A percentile compares a stretch with the other conserved stretches of the same genome.
phyloP scores from a whole-genome alignment of 441 rosid species.

The Geranium incanum region DNA sequence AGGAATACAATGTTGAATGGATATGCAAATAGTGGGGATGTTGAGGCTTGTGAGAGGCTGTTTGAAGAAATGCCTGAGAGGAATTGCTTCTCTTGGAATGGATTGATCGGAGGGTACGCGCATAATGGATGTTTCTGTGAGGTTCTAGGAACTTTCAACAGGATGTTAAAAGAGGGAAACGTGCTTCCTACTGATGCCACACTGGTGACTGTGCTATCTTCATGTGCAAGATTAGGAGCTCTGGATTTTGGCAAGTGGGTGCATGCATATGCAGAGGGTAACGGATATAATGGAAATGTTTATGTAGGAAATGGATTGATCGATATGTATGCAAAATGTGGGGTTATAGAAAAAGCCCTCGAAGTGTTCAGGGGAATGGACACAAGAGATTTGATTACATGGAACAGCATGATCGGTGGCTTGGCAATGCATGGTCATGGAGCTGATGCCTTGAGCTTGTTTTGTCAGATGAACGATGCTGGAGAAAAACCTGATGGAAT shows the following conservation, averaged over 20 bases:
- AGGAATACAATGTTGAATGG: slow-evolving; percentile 59
- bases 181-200: slow-evolving; percentile 49
- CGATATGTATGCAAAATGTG: slow-evolving; percentile 62
- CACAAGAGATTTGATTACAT: slow-evolving; percentile 44
- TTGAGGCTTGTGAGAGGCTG: slow-evolving; percentile 35
- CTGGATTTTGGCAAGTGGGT: slow-evolving; percentile 39
- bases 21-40: slow-evolving; percentile 39
- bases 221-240: slow-evolving; percentile 32
- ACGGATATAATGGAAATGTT: slow-evolving; percentile 29
- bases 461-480: slow-evolving; percentile 50
- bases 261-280: slow-evolving; percentile 56
- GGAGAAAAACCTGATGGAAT: slow-evolving; percentile 51
- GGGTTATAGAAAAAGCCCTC: slow-evolving; percentile 34
- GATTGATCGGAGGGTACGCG: slow-evolving; percentile 46
- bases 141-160: slow-evolving; percentile 25
- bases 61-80: slow-evolving; percentile 43
- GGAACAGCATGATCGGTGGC: slow-evolving; percentile 55
- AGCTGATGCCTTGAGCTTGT: slow-evolving; percentile 36
- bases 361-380: slow-evolving; percentile 31
- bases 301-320: slow-evolving; percentile 49
- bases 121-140: slow-evolving; percentile 24
- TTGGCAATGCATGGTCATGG: slow-evolving; percentile 58
- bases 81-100: slow-evolving; percentile 67
- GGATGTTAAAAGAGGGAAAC: slow-evolving; percentile 35
- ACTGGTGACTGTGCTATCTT: slow-evolving; percentile 32